These are phyloP conservation scores for Brassica hybrid DNA, from an alignment of 441 rosid species.

Conservation along the genomic window DNA sequence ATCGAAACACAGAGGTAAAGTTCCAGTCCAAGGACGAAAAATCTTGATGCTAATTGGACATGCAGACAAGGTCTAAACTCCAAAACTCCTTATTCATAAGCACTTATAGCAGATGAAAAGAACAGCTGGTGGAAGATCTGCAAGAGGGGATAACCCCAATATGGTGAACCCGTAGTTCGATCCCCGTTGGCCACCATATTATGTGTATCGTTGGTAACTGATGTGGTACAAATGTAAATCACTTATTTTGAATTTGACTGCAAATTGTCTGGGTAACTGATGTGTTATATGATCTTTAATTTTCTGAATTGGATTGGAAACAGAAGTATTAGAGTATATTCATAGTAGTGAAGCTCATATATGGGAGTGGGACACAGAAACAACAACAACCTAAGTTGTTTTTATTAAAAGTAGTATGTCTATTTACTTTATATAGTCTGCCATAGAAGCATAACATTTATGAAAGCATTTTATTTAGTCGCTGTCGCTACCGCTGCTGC, in stretches of 20 bases:
- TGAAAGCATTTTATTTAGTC: slow-evolving; percentile 27
- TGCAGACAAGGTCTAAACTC: too few species aligned
- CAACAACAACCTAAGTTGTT: slow-evolving; percentile 30
- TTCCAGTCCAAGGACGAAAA: too few species aligned
- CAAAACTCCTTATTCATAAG: too few species aligned
- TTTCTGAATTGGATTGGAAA: background rate
- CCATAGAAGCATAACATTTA: background rate
- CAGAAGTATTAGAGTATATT: slow-evolving; percentile 14
- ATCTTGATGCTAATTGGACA: too few species aligned
- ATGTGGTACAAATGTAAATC: background rate
- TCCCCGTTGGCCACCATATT: too few species aligned
- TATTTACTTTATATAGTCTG: slow-evolving; percentile 6
- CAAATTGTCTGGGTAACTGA: background rate
- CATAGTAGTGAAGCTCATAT: slow-evolving; percentile 20
- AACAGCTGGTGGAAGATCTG: too few species aligned
- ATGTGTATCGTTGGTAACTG: background rate
- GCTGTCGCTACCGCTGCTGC: slow-evolving; percentile 39
- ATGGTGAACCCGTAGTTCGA: too few species aligned
- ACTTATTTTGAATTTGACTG: background rate
- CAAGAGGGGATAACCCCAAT: too few species aligned
- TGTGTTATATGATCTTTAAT: background rate
- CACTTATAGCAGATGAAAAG: too few species aligned
- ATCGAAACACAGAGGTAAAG: too few species aligned
- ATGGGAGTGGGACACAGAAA: slow-evolving; percentile 21
- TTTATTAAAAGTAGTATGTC: slow-evolving; percentile 19